A percentile compares a stretch with the other conserved stretches of the same genome.
Evolutionary conservation across 164 flowering plant species (phyloP).

Genomic region (Tetracentron sinense): DNA sequence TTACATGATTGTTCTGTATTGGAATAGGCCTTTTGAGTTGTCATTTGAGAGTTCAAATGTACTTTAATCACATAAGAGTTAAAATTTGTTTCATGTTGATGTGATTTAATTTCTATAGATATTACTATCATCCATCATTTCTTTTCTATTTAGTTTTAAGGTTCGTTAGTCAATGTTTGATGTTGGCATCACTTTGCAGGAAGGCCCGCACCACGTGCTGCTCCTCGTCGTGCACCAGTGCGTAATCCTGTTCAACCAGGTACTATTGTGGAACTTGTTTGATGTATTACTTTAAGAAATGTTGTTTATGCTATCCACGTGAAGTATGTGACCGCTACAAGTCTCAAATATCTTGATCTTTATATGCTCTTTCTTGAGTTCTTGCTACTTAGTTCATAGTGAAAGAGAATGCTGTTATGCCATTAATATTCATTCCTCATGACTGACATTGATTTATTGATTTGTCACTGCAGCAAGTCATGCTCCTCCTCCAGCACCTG

Average conservation of each 20-base stretch:
- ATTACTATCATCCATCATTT: not conserved
- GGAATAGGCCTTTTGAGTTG: not conserved
- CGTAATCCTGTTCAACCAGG: slow-evolving; percentile 49
- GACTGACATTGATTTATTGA: not conserved
- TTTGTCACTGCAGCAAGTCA: slow-evolving; percentile 31
- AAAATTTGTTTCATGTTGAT: not conserved
- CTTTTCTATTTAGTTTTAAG: not conserved
- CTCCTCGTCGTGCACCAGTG: slow-evolving; percentile 40
- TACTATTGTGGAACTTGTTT: slow-evolving; percentile 4
- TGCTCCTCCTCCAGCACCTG: slow-evolving; percentile 71
- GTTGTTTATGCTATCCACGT: not conserved
- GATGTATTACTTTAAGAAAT: not conserved
- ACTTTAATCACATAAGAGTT: not conserved
- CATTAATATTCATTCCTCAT: not conserved
- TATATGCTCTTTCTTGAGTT: not conserved
- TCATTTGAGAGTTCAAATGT: not conserved
- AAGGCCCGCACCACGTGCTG: slow-evolving; percentile 44
- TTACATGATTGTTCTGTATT: no score
- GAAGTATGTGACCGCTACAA: not conserved
- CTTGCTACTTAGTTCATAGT: no score
- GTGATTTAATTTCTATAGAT: not conserved
- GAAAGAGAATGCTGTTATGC: no score
- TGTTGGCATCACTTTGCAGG: slow-evolving; percentile 26
- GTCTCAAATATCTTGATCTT: not conserved
- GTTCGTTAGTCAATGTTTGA: not conserved